These are phyloP conservation scores for Cystofilobasidium macerans DNA, from an alignment of 768 basidiomycete species.

Conservation along the genomic window DNA sequence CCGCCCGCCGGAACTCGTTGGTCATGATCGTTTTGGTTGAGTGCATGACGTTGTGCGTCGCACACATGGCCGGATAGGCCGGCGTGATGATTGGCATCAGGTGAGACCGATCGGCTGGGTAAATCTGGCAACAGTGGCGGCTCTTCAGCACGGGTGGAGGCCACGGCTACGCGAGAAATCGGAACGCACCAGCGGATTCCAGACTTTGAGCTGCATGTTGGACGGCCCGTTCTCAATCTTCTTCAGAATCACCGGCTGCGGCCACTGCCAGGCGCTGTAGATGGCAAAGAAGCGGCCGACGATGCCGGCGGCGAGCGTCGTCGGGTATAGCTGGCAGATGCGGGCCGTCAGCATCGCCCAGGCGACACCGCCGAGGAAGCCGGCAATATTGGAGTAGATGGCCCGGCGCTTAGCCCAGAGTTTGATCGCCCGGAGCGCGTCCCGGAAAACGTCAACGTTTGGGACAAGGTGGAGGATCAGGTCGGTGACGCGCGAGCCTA, in stretches of 20 bases:
- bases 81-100: slow-evolving; percentile 99
- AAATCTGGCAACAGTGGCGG: slow-evolving; percentile 51
- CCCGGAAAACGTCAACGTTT: slow-evolving; percentile 84
- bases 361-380: slow-evolving; percentile 93
- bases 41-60: slow-evolving; percentile 92
- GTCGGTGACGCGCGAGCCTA: slow-evolving; percentile 90
- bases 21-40: slow-evolving; percentile 95
- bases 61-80: slow-evolving; percentile 97
- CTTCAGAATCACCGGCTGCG: slow-evolving; percentile 91
- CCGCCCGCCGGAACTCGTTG: slow-evolving; percentile 82
- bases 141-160: no score
- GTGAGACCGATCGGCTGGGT: slow-evolving; percentile 84
- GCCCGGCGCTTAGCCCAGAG: slow-evolving; percentile 94
- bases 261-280: slow-evolving; percentile 78
- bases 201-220: slow-evolving; percentile 66
- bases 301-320: slow-evolving; percentile 82
- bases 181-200: slow-evolving; percentile 89
- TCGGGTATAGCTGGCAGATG: slow-evolving; percentile 97
- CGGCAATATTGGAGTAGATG: slow-evolving; percentile 95
- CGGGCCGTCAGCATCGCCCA: slow-evolving; percentile 99
- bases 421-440: slow-evolving; percentile 88
- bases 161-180: no score
- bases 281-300: slow-evolving; percentile 98
- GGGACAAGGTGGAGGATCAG: slow-evolving; percentile 91
- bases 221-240: slow-evolving; percentile 91